These are phyloP conservation scores for Alternaria incomplexa DNA, from an alignment of 2,329 filamentous ascomycete species.

Conservation along the genomic window DNA sequence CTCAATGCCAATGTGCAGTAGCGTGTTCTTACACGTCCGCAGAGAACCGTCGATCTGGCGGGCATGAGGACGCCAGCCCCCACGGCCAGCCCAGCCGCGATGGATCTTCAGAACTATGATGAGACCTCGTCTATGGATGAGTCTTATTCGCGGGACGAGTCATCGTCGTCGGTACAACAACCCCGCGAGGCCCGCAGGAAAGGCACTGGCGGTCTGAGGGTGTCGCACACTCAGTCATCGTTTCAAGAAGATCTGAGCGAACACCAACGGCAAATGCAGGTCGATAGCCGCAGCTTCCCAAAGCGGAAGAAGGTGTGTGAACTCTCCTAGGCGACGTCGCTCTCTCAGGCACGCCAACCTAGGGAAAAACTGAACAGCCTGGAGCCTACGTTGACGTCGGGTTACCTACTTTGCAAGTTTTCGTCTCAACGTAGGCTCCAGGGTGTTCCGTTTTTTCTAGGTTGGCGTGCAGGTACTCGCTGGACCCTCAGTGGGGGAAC, in stretches of 20 bases:
- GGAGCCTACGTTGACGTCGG: too few relatives aligned
- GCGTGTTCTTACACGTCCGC: conserved; percentile 8
- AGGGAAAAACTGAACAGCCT: not conserved
- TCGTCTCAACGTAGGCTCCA: not conserved
- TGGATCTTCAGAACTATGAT: conserved; percentile 10
- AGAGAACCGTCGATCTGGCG: conserved; percentile 35
- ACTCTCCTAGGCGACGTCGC: not conserved
- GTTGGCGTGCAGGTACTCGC: too few relatives aligned
- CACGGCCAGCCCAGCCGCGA: conserved; percentile 25
- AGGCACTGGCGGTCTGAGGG: conserved; percentile 36
- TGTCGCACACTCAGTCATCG: conserved; percentile 29
- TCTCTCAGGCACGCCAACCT: not conserved
- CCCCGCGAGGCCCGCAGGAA: conserved; percentile 22
- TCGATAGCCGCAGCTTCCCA: conserved; percentile 39
- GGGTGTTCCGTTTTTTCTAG: too few relatives aligned
- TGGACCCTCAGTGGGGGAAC: not conserved
- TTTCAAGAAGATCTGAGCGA: conserved; percentile 39
- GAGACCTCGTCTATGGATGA: conserved; percentile 10
- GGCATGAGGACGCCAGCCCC: conserved; percentile 32
- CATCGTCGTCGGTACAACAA: conserved; percentile 5
- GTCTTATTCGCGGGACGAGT: conserved; percentile 3
- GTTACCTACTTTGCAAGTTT: too few relatives aligned
- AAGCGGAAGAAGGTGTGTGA: conserved; percentile 36
- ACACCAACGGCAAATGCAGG: conserved; percentile 43
- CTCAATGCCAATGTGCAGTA: not conserved